Conservation (phyloP, 2,329 filamentous ascomycete species). For the Fusarium metavorans region DNA sequence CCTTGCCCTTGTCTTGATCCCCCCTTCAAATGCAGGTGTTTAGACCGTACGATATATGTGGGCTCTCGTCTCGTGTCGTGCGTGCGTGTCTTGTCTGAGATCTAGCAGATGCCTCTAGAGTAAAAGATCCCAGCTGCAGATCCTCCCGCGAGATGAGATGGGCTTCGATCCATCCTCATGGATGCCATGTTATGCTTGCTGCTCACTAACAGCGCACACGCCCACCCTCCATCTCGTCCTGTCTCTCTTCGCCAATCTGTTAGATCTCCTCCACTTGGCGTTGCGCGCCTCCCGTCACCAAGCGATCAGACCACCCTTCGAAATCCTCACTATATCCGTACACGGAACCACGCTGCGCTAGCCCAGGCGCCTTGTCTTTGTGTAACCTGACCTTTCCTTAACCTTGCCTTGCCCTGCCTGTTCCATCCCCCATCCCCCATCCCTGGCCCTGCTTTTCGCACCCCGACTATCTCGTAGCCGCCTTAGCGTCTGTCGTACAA, state of each 20-base stretch:
- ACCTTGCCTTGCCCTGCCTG: slow-evolving; percentile 20
- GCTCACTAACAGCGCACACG: slow-evolving; percentile 7
- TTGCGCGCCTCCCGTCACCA: slow-evolving; percentile 7
- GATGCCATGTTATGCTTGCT: not conserved
- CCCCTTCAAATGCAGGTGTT: not conserved
- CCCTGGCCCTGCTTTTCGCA: slow-evolving; percentile 34
- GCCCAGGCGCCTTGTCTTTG: slow-evolving; percentile 31
- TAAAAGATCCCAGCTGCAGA: slow-evolving; percentile 27
- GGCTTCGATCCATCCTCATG: not conserved
- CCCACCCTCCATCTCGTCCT: slow-evolving; percentile 1
- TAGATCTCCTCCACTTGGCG: slow-evolving; percentile 34
- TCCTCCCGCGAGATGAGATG: not conserved
- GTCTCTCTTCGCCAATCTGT: slow-evolving; percentile 29
- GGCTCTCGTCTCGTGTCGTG: slow-evolving; percentile 18
- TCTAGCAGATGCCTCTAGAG: not conserved
- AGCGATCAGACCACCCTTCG: slow-evolving; percentile 31
- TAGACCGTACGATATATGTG: slow-evolving; percentile 25
- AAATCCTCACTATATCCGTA: slow-evolving; percentile 6
- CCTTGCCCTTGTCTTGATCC: slow-evolving; percentile 24
- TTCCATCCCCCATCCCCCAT: slow-evolving; percentile 7
- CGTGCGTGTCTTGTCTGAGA: not conserved
- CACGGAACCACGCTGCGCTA: slow-evolving; percentile 4
- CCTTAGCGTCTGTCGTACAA: slow-evolving; percentile 43
- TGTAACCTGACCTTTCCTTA: slow-evolving; percentile 40
- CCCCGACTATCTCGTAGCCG: slow-evolving; percentile 30